Evolutionary conservation across 1,139 yeast genomes (phyloP).

Genomic region (Entelexis paramagnoliae): DNA sequence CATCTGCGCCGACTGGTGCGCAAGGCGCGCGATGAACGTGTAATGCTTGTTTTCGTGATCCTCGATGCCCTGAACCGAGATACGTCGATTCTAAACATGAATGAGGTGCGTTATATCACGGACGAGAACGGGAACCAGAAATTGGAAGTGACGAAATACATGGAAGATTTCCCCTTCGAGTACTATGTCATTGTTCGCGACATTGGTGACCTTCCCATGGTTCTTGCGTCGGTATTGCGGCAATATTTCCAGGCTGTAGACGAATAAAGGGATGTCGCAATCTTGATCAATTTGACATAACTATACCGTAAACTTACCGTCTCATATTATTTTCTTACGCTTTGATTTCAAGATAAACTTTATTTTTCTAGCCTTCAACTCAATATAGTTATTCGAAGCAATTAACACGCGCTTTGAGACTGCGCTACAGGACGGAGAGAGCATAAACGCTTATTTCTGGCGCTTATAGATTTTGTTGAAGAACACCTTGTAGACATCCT

Average conservation of each 20-base stretch:
- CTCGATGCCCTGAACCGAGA: constrained; percentile 79
- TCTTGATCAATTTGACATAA: too few species aligned
- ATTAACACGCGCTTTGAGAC: too few species aligned
- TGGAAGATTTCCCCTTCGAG: constrained; percentile 94
- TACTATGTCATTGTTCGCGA: constrained; percentile 89
- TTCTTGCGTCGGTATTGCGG: constrained; percentile 77
- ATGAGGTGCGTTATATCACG: constrained; percentile 72
- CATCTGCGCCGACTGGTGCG: constrained; percentile 42
- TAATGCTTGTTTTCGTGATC: constrained; percentile 91
- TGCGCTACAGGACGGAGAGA: too few species aligned
- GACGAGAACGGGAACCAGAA: constrained; percentile 61
- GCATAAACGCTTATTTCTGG: too few species aligned
- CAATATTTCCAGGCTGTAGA: constrained; percentile 54
- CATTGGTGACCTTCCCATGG: constrained; percentile 80
- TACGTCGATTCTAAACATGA: constrained; percentile 79
- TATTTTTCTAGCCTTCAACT: too few species aligned
- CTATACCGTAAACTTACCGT: too few species aligned
- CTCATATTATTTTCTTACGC: too few species aligned
- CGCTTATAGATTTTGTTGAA: constrained; percentile 90
- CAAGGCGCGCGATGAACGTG: constrained; percentile 80
- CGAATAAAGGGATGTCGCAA: neutral
- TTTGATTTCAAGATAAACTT: too few species aligned
- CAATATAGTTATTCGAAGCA: too few species aligned
- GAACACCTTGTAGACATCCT: constrained; percentile 71
- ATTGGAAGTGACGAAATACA: constrained; percentile 68